These are phyloP conservation scores for Coniella lustricola DNA, from an alignment of 2,329 filamentous ascomycete species.

Conservation along the genomic window DNA sequence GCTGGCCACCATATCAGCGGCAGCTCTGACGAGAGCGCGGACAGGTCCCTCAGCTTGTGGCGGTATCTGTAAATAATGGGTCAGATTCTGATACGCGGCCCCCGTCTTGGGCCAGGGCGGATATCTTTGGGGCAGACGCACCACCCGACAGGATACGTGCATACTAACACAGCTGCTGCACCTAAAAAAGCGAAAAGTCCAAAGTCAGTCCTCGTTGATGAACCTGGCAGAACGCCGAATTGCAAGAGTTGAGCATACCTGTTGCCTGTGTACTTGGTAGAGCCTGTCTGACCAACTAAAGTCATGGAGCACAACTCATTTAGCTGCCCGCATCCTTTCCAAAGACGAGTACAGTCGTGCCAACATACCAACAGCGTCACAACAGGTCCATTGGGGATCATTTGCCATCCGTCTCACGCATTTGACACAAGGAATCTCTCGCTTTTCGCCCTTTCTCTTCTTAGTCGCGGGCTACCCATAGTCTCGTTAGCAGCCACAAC, in stretches of 20 bases:
- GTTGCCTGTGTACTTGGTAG: neutral
- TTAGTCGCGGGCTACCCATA: slow-evolving; percentile 2
- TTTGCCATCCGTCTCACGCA: slow-evolving; percentile 8
- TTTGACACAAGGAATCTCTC: slow-evolving; percentile 6
- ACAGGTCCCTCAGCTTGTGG: slow-evolving; percentile 3
- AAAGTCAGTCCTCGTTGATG: neutral
- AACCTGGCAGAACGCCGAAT: neutral
- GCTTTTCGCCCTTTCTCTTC: neutral
- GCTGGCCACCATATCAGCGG: slow-evolving; percentile 1
- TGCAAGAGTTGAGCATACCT: neutral
- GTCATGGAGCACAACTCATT: neutral
- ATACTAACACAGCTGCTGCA: slow-evolving; percentile 3
- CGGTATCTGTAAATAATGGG: neutral
- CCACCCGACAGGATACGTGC: slow-evolving; percentile 8
- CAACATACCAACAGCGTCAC: slow-evolving; percentile 7
- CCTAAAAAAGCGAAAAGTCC: neutral
- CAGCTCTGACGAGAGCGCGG: slow-evolving; percentile 5
- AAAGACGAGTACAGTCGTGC: neutral
- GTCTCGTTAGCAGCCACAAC: neutral
- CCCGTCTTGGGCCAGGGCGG: neutral
- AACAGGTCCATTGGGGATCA: slow-evolving; percentile 10
- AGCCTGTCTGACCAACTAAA: slow-evolving; percentile 2
- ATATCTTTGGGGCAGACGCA: neutral
- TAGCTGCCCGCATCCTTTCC: neutral
- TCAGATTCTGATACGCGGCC: neutral